These are phyloP conservation scores for Takakia lepidozioides DNA, from an alignment of 225 moss, liverwort and hornwort species.

Conservation along the genomic window DNA sequence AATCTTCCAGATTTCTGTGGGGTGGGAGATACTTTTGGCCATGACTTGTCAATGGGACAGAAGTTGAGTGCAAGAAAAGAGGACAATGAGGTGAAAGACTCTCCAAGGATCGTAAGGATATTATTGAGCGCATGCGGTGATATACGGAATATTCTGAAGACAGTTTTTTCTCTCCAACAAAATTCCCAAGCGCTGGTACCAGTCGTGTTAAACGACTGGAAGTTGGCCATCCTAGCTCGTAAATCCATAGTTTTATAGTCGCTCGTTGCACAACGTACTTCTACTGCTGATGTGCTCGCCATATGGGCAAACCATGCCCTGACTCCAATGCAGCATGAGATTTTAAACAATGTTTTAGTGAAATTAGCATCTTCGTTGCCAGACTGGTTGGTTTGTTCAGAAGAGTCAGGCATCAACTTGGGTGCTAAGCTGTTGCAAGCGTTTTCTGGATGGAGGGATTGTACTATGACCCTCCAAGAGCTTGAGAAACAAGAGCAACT, in stretches of 20 bases:
- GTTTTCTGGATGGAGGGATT: conserved; percentile 1
- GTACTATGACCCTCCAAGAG: conserved; percentile 2
- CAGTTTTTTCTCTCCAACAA: conserved; percentile 1
- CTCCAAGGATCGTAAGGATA: neutral
- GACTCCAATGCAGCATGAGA: neutral
- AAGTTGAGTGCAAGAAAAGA: neutral
- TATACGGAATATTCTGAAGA: conserved; percentile 10
- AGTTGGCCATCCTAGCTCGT: conserved; percentile 2
- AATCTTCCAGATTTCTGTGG: conserved; percentile 3
- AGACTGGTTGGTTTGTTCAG: neutral
- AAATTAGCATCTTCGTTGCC: neutral
- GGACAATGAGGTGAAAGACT: neutral
- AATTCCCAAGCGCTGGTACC: neutral
- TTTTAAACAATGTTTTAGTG: neutral
- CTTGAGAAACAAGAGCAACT: too few relatives aligned
- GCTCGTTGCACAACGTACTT: neutral
- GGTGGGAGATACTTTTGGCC: conserved; percentile 3
- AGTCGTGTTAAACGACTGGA: conserved; percentile 1
- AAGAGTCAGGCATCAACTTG: neutral
- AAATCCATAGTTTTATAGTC: conserved; percentile 2
- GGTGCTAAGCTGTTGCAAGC: neutral
- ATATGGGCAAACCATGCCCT: conserved; percentile 10
- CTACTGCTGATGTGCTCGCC: conserved; percentile 2
- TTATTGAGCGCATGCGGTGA: conserved; percentile 10
- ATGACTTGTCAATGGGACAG: conserved; percentile 7